phyloP scores from a whole-genome alignment of 306 rosid species.

The Pyrus pyrifolia region DNA sequence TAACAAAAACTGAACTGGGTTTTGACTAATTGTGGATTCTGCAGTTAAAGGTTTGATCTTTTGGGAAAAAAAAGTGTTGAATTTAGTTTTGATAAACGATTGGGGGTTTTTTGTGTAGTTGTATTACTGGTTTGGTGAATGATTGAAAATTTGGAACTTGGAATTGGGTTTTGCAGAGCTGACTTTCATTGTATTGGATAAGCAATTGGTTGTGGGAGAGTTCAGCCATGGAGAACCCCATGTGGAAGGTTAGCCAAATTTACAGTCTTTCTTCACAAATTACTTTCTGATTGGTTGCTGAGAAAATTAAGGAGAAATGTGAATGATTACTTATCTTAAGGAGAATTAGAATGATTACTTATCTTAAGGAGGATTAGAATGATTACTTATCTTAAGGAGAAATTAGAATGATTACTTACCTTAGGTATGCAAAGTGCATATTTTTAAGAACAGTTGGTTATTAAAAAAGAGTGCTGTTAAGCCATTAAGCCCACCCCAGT shows the following conservation, averaged over 20 bases:
- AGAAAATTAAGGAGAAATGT: background rate
- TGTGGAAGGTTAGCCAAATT: conserved; percentile 50
- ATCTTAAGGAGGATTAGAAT: too few species aligned
- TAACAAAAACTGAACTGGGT: conserved; percentile 3
- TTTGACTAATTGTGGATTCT: background rate
- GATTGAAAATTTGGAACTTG: conserved; percentile 1
- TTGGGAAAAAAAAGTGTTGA: background rate
- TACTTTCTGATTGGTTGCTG: background rate
- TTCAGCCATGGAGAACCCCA: conserved; percentile 67
- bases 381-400: too few species aligned
- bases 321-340: background rate
- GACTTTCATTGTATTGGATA: conserved; percentile 77
- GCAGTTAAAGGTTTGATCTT: conserved; percentile 1
- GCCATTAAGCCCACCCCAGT: too few species aligned
- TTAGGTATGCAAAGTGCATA: background rate
- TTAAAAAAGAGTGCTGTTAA: too few species aligned
- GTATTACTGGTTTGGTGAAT: background rate
- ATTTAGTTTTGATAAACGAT: background rate
- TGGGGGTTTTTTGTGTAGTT: background rate
- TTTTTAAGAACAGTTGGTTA: background rate
- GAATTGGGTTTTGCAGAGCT: conserved; percentile 46
- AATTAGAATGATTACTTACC: background rate
- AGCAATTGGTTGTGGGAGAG: conserved; percentile 48
- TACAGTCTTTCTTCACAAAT: background rate
- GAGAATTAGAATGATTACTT: too few species aligned